These are phyloP conservation scores for Royoungia palumana DNA, from an alignment of 768 basidiomycete genomes.

Conservation along the genomic window DNA sequence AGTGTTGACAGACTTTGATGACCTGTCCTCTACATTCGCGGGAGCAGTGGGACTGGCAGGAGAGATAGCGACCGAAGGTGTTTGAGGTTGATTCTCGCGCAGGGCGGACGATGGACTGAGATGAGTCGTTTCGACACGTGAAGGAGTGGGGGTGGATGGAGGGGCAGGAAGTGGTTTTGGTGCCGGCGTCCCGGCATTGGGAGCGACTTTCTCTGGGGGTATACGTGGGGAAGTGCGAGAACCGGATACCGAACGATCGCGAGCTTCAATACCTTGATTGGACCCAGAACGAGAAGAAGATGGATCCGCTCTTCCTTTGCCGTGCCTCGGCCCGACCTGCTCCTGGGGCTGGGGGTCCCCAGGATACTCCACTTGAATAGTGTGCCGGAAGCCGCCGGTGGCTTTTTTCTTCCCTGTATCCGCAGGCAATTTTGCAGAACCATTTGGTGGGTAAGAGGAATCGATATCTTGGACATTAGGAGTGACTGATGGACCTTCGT, in stretches of 20 bases:
- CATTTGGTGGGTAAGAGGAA: constrained; percentile 21
- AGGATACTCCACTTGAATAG: constrained; percentile 91
- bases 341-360: constrained; percentile 47
- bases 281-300: constrained; percentile 9
- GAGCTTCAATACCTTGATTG: constrained; percentile 14
- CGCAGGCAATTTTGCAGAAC: constrained; percentile 32
- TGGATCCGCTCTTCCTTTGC: constrained; percentile 18
- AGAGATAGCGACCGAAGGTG: constrained; percentile 35
- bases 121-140: constrained; percentile 21
- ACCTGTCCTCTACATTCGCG: constrained; percentile 26
- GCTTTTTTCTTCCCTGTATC: constrained; percentile 49
- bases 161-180: constrained; percentile 32
- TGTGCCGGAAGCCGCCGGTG: constrained; percentile 65
- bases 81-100: constrained; percentile 28
- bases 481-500: constrained; percentile 18
- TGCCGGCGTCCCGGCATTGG: constrained; percentile 7
- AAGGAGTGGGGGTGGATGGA: constrained; percentile 17
- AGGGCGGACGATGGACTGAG: constrained; percentile 25
- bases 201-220: constrained; percentile 17
- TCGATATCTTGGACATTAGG: constrained; percentile 19
- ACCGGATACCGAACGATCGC: constrained; percentile 18
- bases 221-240: constrained; percentile 3
- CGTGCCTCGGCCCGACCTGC: constrained; percentile 18
- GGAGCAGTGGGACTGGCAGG: constrained; percentile 42
- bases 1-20: constrained; percentile 27